Evolutionary conservation across 23 red algal genomes (phyloP).

Genomic region (Chondrus crispus): DNA sequence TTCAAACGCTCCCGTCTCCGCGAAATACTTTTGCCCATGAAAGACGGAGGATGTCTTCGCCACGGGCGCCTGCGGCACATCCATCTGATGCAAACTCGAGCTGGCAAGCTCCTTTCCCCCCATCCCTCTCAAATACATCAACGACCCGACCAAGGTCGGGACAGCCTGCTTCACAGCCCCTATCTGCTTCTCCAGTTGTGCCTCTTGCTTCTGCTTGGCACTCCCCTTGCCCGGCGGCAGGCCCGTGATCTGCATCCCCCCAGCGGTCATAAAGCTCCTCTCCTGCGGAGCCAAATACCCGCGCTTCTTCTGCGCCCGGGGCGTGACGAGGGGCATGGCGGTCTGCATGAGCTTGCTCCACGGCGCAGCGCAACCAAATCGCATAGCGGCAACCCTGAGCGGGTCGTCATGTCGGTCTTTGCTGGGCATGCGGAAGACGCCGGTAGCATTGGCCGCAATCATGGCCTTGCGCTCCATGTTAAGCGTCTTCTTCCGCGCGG

Average conservation of each 20-base stretch:
- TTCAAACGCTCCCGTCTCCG: not conserved
- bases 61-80: not conserved
- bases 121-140: not conserved
- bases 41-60: not conserved
- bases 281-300: not conserved
- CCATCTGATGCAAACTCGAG: not conserved
- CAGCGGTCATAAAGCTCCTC: not conserved
- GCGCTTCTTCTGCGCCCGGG: not conserved
- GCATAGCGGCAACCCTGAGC: not conserved
- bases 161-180: not conserved
- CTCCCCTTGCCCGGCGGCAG: not conserved
- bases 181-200: not conserved
- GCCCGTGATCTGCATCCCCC: not conserved
- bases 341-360: conserved; percentile 20
- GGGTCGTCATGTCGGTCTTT: not conserved
- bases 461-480: not conserved
- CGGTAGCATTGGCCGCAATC: not conserved
- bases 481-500: not conserved
- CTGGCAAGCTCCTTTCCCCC: not conserved
- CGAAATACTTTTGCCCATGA: conserved; percentile 17
- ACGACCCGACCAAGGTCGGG: not conserved
- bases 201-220: not conserved
- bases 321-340: not conserved
- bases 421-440: not conserved
- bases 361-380: not conserved